Evolutionary conservation across 768 basidiomycete species (phyloP).

Genomic region (Serendipita indica): DNA sequence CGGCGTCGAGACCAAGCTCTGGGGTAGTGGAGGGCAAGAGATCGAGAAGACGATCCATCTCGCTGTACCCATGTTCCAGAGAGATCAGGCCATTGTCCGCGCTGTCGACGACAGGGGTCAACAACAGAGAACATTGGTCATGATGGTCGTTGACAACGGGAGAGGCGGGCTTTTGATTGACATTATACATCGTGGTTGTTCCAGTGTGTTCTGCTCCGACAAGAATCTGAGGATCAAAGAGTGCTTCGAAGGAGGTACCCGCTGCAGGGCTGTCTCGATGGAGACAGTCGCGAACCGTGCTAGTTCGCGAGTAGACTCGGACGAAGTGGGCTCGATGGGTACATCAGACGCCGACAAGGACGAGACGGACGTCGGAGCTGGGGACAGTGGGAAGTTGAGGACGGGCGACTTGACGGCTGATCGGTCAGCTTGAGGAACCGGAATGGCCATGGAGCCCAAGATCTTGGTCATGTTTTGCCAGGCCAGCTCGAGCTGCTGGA

Average conservation of each 20-base stretch:
- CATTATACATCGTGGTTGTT: slow-evolving; percentile 3
- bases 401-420: neutral
- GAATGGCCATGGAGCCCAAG: neutral
- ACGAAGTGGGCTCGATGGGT: neutral
- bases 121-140: neutral
- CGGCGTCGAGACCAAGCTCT: neutral
- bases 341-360: neutral
- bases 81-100: neutral
- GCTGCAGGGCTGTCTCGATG: slow-evolving; percentile 64
- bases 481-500: slow-evolving; percentile 26
- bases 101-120: neutral
- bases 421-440: neutral
- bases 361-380: slow-evolving; percentile 4
- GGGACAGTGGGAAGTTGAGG: slow-evolving; percentile 1
- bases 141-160: neutral
- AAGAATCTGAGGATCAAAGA: slow-evolving; percentile 5
- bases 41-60: slow-evolving; percentile 9
- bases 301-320: slow-evolving; percentile 84
- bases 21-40: neutral
- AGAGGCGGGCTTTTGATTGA: neutral
- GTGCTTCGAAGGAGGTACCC: slow-evolving; percentile 39
- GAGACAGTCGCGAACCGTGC: slow-evolving; percentile 89
- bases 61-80: slow-evolving; percentile 2
- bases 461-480: neutral
- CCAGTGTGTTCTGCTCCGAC: slow-evolving; percentile 7